Percentiles rank a stretch among this genome's conserved stretches.
These are phyloP conservation scores for Penicillium sp. DNA, from an alignment of 2,329 filamentous ascomycete genomes.

Conservation along the genomic window DNA sequence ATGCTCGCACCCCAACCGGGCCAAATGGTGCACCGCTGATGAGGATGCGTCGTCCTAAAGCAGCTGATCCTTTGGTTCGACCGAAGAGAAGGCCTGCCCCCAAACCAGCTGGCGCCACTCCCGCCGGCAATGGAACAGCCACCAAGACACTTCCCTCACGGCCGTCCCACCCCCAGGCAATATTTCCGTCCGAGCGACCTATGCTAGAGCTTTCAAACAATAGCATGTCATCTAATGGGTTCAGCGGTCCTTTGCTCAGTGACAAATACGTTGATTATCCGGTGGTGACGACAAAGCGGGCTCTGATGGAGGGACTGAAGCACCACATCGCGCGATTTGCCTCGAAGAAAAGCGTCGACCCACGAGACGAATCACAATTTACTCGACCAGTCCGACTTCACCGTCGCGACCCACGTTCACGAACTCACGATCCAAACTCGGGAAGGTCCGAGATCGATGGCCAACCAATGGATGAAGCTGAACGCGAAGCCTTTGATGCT, in stretches of 20 bases:
- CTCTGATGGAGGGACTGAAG: conserved; percentile 73
- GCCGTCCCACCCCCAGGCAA: conserved; percentile 20
- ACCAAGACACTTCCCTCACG: conserved; percentile 27
- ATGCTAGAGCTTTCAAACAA: conserved; percentile 24
- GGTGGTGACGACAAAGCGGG: conserved; percentile 78
- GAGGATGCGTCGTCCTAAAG: conserved; percentile 48
- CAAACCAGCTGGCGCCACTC: conserved; percentile 24
- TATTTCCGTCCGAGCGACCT: conserved; percentile 20
- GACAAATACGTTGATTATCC: conserved; percentile 57
- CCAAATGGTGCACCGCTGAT: conserved; percentile 45
- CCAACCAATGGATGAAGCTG: conserved; percentile 63
- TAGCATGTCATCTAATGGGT: conserved; percentile 41
- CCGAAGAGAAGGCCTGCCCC: conserved; percentile 51
- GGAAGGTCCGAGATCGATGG: conserved; percentile 37
- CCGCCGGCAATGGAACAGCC: conserved; percentile 23
- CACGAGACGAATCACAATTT: conserved; percentile 77
- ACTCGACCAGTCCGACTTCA: conserved; percentile 84
- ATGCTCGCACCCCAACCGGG: conserved; percentile 49
- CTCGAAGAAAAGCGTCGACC: conserved; percentile 60
- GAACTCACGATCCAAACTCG: conserved; percentile 55
- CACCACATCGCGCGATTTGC: conserved; percentile 85
- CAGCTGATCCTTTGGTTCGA: conserved; percentile 63
- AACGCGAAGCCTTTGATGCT: conserved; percentile 57
- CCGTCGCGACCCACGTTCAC: conserved; percentile 75
- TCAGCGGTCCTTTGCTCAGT: conserved; percentile 42